These are phyloP conservation scores for Alternaria angustiovoidea DNA, from an alignment of 2,329 filamentous ascomycete species.

Conservation along the genomic window DNA sequence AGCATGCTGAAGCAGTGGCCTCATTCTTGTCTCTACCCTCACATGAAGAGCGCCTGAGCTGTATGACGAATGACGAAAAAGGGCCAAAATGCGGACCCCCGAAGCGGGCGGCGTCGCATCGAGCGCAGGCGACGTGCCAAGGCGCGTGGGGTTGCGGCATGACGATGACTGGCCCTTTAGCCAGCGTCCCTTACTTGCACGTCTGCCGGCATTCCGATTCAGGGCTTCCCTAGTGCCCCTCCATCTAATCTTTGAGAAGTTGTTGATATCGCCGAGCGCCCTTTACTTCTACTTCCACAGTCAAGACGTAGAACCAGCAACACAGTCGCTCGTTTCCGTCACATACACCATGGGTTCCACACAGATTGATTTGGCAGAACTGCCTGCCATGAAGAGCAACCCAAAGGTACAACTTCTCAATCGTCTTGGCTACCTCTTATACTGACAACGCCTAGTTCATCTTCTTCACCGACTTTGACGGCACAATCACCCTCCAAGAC, in stretches of 20 bases:
- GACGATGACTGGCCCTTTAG: conserved; percentile 21
- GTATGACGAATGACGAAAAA: conserved; percentile 25
- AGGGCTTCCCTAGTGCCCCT: conserved; percentile 27
- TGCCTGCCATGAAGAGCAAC: conserved; percentile 62
- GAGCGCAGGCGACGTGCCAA: conserved; percentile 39
- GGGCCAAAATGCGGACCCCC: conserved; percentile 16
- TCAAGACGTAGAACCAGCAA: background rate
- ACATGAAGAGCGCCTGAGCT: conserved; percentile 31
- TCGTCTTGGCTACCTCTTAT: background rate
- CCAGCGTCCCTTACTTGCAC: conserved; percentile 13
- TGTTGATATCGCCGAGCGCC: background rate
- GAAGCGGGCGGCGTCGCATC: conserved; percentile 19
- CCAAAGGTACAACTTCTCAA: conserved; percentile 59
- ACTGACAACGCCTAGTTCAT: conserved; percentile 68
- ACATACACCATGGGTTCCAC: conserved; percentile 43
- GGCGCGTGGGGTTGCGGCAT: conserved; percentile 25
- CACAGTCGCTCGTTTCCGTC: background rate
- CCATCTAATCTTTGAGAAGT: conserved; percentile 4
- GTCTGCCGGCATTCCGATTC: conserved; percentile 30
- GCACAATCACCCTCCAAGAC: conserved; percentile 83
- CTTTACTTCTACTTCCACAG: conserved; percentile 1
- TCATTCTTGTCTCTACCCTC: conserved; percentile 45
- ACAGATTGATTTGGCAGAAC: conserved; percentile 45
- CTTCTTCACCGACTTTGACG: conserved; percentile 99
- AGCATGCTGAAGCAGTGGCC: conserved; percentile 53